Evolutionary conservation across 2,329 filamentous ascomycete species (phyloP), one percentile per base, ranked within the genome.

Genomic region (Sclerotinia sclerotiorum): DNA sequence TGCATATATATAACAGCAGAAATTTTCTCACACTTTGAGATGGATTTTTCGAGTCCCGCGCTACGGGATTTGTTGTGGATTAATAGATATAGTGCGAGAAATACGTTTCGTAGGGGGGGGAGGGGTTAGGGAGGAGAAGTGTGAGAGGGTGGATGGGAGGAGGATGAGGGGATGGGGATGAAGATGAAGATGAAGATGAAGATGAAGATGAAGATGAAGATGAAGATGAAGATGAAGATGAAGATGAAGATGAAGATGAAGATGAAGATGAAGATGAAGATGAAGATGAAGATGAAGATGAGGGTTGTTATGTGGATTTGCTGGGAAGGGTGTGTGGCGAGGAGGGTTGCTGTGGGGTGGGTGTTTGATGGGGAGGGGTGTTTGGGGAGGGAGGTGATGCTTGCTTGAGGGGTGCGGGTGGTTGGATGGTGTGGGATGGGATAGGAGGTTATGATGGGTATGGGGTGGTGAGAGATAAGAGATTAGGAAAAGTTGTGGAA

Each of bases 261-360:
- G n/a, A n/a, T n/a, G n/a, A n/a, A n/a, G n/a, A n/a, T n/a, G n/a
- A n/a, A n/a, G n/a, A n/a, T n/a, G n/a, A n/a, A n/a, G 35, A 39
- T 39, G 35, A 29, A 27, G 0, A 48, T 61, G 35, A 11, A 10
- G 35, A 39, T 39, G 35, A 29, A 19, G 0, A 48, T 61, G 42
- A 61, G 29, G 19, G 21, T 10, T 32, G 57, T 61, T 29, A 61
- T 61, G 42, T 61, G 57, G 57, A 61, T 61, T 61, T 8, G 27
- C 2, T 48, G 57, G 57, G 42, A 48, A 1, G 24, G 46, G 19
- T 42, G 19, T 24, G 11, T 61, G 3, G 57, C 57, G 19, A 32
- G 44, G 8, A 27, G 27, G 44, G 21, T 46, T 29, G 42, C 42
- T 24, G 57, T 60, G 5, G 57, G 57, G 2, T 48, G 24, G 44